phyloP scores from a whole-genome alignment of 441 rosid species.

The Populus tomentosa region DNA sequence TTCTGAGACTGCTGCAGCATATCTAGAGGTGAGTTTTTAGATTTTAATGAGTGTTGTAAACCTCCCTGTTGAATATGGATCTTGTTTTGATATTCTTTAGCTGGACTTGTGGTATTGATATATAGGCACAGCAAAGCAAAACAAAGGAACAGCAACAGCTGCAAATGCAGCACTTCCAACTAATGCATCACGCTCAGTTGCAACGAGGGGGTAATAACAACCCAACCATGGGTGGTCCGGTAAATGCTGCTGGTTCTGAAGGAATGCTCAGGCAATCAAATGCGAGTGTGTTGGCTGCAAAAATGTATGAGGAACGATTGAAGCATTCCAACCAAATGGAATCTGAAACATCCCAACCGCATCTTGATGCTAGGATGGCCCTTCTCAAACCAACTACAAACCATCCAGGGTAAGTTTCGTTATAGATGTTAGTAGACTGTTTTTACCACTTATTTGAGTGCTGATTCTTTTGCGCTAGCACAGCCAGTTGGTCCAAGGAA shows the following conservation, averaged over 20 bases:
- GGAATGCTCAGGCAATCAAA: slow-evolving; percentile 63
- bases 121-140: slow-evolving; percentile 2
- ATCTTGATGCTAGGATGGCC: slow-evolving; percentile 68
- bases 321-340: slow-evolving; percentile 78
- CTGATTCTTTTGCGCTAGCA: slow-evolving; percentile 16
- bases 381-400: slow-evolving; percentile 43
- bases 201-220: slow-evolving; percentile 21
- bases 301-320: slow-evolving; percentile 73
- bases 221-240: slow-evolving; percentile 45
- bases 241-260: slow-evolving; percentile 54
- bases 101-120: no score
- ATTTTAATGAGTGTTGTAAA: no score
- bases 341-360: slow-evolving; percentile 74
- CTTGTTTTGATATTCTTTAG: no score
- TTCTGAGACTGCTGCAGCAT: no score
- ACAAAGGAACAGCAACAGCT: slow-evolving; percentile 38
- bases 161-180: slow-evolving; percentile 46
- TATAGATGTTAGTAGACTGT: neutral
- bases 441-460: slow-evolving; percentile 5
- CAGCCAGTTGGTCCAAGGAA: slow-evolving; percentile 70
- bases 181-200: slow-evolving; percentile 40
- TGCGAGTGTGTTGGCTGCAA: slow-evolving; percentile 67
- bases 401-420: slow-evolving; percentile 47
- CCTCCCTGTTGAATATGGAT: no score
- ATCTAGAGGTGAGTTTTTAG: no score